These are phyloP conservation scores for Oryza nivara DNA, from an alignment of 176 grass and related monocot species.

Conservation along the genomic window DNA sequence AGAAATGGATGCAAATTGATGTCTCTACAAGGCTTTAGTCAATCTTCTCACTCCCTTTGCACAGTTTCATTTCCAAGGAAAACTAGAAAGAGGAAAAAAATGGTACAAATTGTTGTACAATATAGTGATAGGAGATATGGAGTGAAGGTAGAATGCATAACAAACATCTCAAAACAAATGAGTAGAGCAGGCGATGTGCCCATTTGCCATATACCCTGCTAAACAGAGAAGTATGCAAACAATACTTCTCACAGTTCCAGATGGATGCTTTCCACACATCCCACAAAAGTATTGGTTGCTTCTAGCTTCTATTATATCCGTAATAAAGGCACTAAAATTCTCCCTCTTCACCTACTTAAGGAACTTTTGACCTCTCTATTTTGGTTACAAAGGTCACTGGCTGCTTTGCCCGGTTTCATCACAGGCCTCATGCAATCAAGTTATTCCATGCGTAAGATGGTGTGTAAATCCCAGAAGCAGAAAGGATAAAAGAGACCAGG, in stretches of 20 bases:
- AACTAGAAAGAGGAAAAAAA: neutral
- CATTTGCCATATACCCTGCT: neutral
- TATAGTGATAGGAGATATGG: neutral
- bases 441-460: constrained; percentile 20
- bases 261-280: neutral
- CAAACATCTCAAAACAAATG: constrained; percentile 17
- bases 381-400: neutral
- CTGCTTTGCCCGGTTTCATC: neutral
- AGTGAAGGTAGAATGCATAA: constrained; percentile 10
- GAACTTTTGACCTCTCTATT: neutral
- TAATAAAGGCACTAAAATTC: neutral
- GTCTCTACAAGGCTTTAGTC: neutral
- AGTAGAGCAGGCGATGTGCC: neutral
- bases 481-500: constrained; percentile 4
- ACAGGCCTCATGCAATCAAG: neutral
- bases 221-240: constrained; percentile 18
- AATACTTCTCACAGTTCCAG: neutral
- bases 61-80: neutral
- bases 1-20: neutral
- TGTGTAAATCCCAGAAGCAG: constrained; percentile 17
- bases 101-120: neutral
- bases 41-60: constrained; percentile 1
- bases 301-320: neutral
- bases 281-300: neutral
- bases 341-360: constrained; percentile 1